Evolutionary conservation across 768 basidiomycete species (phyloP), one percentile per base, ranked within the genome.

Genomic region (Megacollybia marginata): DNA sequence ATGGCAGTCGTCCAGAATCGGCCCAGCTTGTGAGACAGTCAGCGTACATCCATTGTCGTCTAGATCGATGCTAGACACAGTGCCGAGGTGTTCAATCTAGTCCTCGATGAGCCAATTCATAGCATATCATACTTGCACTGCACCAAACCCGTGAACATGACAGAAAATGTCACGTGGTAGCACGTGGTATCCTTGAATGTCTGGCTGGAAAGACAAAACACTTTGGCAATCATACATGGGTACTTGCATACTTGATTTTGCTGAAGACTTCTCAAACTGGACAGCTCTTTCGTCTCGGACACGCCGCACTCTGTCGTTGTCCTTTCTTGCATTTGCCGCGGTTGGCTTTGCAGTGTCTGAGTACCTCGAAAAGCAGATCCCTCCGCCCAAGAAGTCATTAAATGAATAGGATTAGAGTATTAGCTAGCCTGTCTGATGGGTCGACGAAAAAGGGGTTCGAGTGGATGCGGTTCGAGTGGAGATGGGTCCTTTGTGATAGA

Each of bases 61-160:
- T 33, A 72, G 72, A 19, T 70, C 67, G 56, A 92, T 80, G 51
- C 72, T 69, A 12, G 76, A 69, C 34, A 99, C 82, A 0, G 74
- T 80, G 42, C 92, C 92, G 11, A 92, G 73, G 62, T 90, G 92
- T 71, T 99, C 93, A 53, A 97, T 88, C 93, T 94, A 59, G 48
- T 6, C 23, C 23, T 28, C 23, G 23, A 28, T 28, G 23, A 28
- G 23, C 23, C 2, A 28, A 28, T 38, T 7, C 19, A 8, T 40
- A 40, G 8, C 15, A 40, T 40, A 19, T 40, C 36, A 28, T 28
- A 47, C 49, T 55, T 48, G 5, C 42, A 32, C 62, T 83, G 60
- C 71, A 86, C 87, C 67, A 89, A 72, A 58, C 87, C 87, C 47
- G 87, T 89, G 65, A 89, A 89, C 87, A 89, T 88, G 49, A 28